Evolutionary conservation across 805 yeast genomes (phyloP).

Genomic region (Zygotorulaspora chibaensis): DNA sequence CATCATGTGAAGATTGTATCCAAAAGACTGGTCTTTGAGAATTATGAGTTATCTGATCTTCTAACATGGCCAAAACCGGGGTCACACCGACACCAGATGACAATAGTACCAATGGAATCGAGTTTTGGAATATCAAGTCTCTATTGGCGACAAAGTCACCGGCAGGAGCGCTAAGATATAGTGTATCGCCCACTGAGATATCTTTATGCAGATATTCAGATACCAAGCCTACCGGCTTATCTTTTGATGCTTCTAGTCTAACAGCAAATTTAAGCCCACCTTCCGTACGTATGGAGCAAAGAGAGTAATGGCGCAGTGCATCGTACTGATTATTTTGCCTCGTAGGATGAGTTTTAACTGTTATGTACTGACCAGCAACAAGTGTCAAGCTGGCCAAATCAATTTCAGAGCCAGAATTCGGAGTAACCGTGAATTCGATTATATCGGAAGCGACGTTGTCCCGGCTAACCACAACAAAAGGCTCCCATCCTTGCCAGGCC

Average conservation of each 20-base stretch:
- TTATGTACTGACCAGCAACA: constrained; percentile 40
- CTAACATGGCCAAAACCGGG: constrained; percentile 53
- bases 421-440: constrained; percentile 47
- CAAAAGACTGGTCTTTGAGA: constrained; percentile 31
- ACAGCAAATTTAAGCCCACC: constrained; percentile 57
- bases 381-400: constrained; percentile 26
- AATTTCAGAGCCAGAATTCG: constrained; percentile 39
- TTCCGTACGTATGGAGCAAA: constrained; percentile 39
- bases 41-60: constrained; percentile 30
- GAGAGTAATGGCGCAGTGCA: constrained; percentile 56
- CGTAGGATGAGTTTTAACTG: constrained; percentile 35
- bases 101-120: constrained; percentile 40
- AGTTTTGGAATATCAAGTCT: constrained; percentile 28
- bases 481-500: constrained; percentile 58
- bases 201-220: constrained; percentile 48
- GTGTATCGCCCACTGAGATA: constrained; percentile 44
- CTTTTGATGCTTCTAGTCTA: constrained; percentile 37
- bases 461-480: constrained; percentile 43
- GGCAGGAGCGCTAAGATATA: constrained; percentile 54
- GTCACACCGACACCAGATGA: constrained; percentile 69
- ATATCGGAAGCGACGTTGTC: constrained; percentile 45
- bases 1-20: constrained; percentile 31
- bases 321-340: constrained; percentile 39
- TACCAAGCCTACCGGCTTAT: constrained; percentile 41
- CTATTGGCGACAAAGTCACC: constrained; percentile 45